Percentiles rank a stretch among this genome's conserved stretches.
Conservation (phyloP, 192 early-diverging fungal species). For the Gryganskiella cystojenkinii region DNA sequence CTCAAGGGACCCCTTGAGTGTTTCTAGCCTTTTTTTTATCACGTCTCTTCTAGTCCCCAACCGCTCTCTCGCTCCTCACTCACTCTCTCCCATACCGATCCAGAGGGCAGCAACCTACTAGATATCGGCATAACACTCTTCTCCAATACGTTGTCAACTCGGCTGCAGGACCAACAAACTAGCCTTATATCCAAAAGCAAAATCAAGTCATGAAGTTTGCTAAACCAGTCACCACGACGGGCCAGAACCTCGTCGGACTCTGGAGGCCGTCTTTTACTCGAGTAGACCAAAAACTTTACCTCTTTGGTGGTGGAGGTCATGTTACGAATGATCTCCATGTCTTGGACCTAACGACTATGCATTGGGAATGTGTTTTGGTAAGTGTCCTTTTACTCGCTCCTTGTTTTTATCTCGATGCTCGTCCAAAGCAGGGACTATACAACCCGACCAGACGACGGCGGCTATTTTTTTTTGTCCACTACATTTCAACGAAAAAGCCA, state of each 20-base stretch:
- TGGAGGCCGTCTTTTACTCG: slow-evolving; percentile 67
- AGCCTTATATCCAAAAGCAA: not conserved
- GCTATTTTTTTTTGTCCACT: too few relatives aligned
- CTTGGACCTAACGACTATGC: slow-evolving; percentile 55
- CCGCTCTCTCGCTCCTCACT: too few relatives aligned
- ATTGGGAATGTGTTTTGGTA: slow-evolving; percentile 65
- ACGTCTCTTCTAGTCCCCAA: too few relatives aligned
- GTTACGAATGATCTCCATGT: slow-evolving; percentile 68
- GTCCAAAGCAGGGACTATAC: not conserved
- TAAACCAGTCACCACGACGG: slow-evolving; percentile 58
- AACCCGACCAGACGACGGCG: too few relatives aligned
- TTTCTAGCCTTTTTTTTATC: too few relatives aligned
- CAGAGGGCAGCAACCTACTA: too few relatives aligned
- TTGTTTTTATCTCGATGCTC: not conserved
- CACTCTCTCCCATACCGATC: not conserved
- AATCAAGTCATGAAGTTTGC: slow-evolving; percentile 56
- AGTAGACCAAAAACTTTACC: slow-evolving; percentile 60
- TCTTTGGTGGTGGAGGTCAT: slow-evolving; percentile 66
- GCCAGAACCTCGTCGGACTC: slow-evolving; percentile 64
- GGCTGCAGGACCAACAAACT: too few relatives aligned
- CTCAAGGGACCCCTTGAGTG: too few relatives aligned
- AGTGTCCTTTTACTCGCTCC: slow-evolving; percentile 6
- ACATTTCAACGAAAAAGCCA: too few relatives aligned
- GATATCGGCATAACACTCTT: too few relatives aligned
- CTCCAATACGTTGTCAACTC: too few relatives aligned